A percentile compares a stretch with the other conserved stretches of the same genome.
phyloP scores from a whole-genome alignment of 1,139 yeast species.

The Yamadazyma sp. region DNA sequence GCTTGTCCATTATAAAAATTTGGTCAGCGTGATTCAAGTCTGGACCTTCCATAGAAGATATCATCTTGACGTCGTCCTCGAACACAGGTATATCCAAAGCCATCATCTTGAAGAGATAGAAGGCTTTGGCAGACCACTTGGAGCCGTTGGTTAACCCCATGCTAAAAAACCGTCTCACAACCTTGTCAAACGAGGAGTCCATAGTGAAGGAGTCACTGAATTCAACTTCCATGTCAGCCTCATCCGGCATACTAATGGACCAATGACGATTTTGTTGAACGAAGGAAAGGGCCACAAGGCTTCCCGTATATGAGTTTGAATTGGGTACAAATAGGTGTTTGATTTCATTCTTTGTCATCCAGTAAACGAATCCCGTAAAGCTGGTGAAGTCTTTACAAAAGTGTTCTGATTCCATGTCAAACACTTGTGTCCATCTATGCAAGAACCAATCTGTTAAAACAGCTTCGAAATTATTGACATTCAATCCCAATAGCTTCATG shows the following conservation, averaged over 20 bases:
- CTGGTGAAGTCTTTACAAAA: constrained; percentile 8
- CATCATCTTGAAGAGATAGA: constrained; percentile 2
- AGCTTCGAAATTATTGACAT: constrained; percentile 14
- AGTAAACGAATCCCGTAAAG: constrained; percentile 30
- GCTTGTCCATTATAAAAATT: background rate
- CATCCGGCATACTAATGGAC: too few species aligned
- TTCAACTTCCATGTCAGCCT: background rate
- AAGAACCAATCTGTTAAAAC: constrained; percentile 49
- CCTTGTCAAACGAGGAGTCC: constrained; percentile 5
- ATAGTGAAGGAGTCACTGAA: constrained; percentile 2
- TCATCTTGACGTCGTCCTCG: background rate
- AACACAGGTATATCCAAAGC: constrained; percentile 1
- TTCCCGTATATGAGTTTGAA: constrained; percentile 5
- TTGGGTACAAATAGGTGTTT: constrained; percentile 1
- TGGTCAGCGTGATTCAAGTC: background rate
- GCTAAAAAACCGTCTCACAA: constrained; percentile 5
- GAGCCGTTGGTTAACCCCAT: background rate
- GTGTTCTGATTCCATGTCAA: constrained; percentile 12
- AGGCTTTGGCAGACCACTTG: background rate
- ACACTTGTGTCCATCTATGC: constrained; percentile 14
- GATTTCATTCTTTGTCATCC: constrained; percentile 34
- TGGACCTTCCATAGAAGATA: background rate
- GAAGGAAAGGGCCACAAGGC: background rate
- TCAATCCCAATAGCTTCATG: constrained; percentile 19
- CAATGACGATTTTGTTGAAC: background rate